A percentile compares a stretch with the other conserved stretches of the same genome.
phyloP scores from a whole-genome alignment of 345 rosid genomes.

The Draba incana region DNA sequence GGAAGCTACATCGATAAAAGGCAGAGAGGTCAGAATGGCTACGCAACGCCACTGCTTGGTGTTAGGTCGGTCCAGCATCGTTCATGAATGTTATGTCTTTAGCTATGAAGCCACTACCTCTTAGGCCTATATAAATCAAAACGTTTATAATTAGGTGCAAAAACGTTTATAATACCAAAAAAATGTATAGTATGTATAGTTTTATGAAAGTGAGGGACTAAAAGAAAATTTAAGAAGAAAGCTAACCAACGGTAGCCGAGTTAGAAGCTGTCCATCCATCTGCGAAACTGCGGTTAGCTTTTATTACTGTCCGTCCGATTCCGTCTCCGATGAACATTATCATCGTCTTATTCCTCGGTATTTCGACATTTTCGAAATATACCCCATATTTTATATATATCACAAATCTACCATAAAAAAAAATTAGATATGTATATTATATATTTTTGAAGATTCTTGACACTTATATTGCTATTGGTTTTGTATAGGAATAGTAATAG shows the following conservation, averaged over 20 bases:
- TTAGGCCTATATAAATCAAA: constrained; percentile 53
- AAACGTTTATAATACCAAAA: neutral
- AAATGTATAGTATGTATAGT: too few species aligned
- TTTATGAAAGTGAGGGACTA: neutral
- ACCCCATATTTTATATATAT: constrained; percentile 77
- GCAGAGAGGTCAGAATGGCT: constrained; percentile 68
- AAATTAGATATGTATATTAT: neutral
- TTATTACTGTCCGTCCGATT: constrained; percentile 72
- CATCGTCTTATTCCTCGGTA: constrained; percentile 55
- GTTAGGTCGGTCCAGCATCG: constrained; percentile 71
- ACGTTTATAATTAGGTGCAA: too few species aligned
- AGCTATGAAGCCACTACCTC: constrained; percentile 67
- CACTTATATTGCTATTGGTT: too few species aligned
- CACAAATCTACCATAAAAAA: constrained; percentile 56
- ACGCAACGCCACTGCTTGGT: constrained; percentile 80
- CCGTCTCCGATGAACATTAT: constrained; percentile 88
- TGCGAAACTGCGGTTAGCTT: constrained; percentile 55
- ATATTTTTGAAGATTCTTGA: too few species aligned
- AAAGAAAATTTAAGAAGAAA: neutral
- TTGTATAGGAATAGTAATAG: too few species aligned
- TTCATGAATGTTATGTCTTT: constrained; percentile 71
- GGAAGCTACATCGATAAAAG: constrained; percentile 71
- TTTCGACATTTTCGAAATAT: constrained; percentile 78
- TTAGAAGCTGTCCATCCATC: constrained; percentile 85
- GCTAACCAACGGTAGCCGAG: constrained; percentile 89